Evolutionary conservation across 331 rosid species (phyloP), one percentile per base, ranked within the genome.

Genomic region (Pyracantha coccinea): DNA sequence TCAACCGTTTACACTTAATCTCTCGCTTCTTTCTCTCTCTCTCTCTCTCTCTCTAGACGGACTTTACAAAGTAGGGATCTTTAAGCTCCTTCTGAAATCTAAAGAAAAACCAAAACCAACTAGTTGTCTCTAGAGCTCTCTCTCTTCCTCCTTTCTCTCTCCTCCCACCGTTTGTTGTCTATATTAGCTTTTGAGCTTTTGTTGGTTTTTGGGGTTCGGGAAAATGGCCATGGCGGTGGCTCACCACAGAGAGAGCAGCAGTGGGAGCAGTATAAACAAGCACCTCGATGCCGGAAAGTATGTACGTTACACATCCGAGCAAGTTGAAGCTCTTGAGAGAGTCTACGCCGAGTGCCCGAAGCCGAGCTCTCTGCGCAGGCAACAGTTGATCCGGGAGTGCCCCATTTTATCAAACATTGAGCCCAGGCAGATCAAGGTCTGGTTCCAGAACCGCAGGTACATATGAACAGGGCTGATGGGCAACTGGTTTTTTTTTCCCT

Each of bases 371-470:
- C 52, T 88, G 59, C 88, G 97, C 16, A 82, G 99, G 67, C 97
- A 95, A 58, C 97, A 92, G 71, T 68, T 95, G 77, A 89, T 95
- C 77, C 87, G 97, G 8, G 99, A 95, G 61, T 95, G 97, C 75
- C 92, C 97, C 75, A 90, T 89, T 87, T 93, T 95, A 72, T 85
- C 89, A 32, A 88, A 92, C 89, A 92, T 95, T 44, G 99, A 95
- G 73, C 96, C 99, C 13, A 95, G 89, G 84, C 97, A 95, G 92
- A 95, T 95, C 96, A 95, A 95, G 71, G 97, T 95, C 77, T 95
- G 99, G 99, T 95, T 95, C 68, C 99, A 95, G 80, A 95, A 95
- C 86, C 91, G 99, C 33, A 92, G 99, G 99, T 52, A 38, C 14
- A 38, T 86, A 55, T 31, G 58, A 35, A 47, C 25, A 25, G 12